These are phyloP conservation scores for Allium sativum DNA, from an alignment of 106 monocot genomes.

Conservation along the genomic window DNA sequence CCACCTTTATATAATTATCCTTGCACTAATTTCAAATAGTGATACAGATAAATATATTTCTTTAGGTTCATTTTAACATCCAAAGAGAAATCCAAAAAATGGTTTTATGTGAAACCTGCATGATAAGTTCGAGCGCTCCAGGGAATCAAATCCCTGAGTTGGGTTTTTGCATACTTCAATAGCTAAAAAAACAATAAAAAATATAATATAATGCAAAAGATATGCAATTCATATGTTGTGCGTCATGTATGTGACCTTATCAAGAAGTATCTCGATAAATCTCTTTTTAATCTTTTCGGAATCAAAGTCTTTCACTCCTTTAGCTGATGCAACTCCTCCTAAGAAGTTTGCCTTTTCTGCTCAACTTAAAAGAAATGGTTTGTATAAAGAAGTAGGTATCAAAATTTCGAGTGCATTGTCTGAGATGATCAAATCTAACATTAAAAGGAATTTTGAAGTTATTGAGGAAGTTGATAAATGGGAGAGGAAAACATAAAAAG, in stretches of 20 bases:
- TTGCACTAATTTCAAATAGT: slow-evolving; percentile 47
- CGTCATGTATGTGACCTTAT: slow-evolving; percentile 34
- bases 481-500: too few relatives aligned
- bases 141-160: slow-evolving; percentile 89
- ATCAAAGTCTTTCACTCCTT: slow-evolving; percentile 61
- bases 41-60: neutral
- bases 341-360: slow-evolving; percentile 89
- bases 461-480: neutral
- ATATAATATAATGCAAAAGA: neutral
- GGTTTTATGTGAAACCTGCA: slow-evolving; percentile 31
- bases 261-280: slow-evolving; percentile 89
- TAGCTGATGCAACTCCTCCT: slow-evolving; percentile 78
- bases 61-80: too few relatives aligned
- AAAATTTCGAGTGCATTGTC: too few relatives aligned
- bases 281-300: slow-evolving; percentile 60
- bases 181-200: neutral
- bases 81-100: neutral
- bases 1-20: slow-evolving; percentile 71
- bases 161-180: slow-evolving; percentile 87
- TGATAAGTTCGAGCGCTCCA: slow-evolving; percentile 81
- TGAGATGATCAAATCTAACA: too few relatives aligned
- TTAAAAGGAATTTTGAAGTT: neutral
- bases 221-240: neutral
- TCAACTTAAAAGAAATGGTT: neutral
- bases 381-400: too few relatives aligned